Evolutionary conservation across 2,329 filamentous ascomycete genomes (phyloP).

Genomic region (Sordariomycetes sp.): DNA sequence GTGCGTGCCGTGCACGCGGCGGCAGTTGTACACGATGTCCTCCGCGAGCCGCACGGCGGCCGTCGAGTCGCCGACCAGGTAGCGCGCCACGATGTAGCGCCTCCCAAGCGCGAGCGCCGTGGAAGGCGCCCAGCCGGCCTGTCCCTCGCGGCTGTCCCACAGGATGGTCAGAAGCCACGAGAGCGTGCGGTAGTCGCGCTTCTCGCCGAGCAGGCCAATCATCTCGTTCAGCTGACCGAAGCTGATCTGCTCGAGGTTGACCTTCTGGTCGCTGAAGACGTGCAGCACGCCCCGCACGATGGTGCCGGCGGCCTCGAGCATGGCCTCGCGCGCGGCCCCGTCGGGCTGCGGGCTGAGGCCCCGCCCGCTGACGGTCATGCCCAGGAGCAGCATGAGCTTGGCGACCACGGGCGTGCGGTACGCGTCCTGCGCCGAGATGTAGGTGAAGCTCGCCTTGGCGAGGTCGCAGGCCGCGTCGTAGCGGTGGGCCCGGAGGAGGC

Average conservation of each 20-base stretch:
- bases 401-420: conserved; percentile 17
- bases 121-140: conserved; percentile 9
- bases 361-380: conserved; percentile 22
- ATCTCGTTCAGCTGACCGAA: conserved; percentile 28
- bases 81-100: conserved; percentile 11
- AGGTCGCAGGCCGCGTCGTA: conserved; percentile 21
- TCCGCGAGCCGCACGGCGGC: conserved; percentile 12
- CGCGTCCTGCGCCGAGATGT: conserved; percentile 18
- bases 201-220: conserved; percentile 28
- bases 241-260: conserved; percentile 28
- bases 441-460: conserved; percentile 19
- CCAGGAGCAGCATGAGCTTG: conserved; percentile 22
- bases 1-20: conserved; percentile 12
- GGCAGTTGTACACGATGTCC: conserved; percentile 15
- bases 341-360: conserved; percentile 22
- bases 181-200: conserved; percentile 30
- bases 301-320: conserved; percentile 23
- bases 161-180: conserved; percentile 22
- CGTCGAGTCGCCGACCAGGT: conserved; percentile 10
- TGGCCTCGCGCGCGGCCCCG: conserved; percentile 21
- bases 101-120: conserved; percentile 10
- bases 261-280: conserved; percentile 24
- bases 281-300: conserved; percentile 28
- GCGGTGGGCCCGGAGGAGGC: conserved; percentile 16
- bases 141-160: conserved; percentile 16